Conservation (phyloP, 2,329 filamentous ascomycete species). For the Kalmusia sp. region DNA sequence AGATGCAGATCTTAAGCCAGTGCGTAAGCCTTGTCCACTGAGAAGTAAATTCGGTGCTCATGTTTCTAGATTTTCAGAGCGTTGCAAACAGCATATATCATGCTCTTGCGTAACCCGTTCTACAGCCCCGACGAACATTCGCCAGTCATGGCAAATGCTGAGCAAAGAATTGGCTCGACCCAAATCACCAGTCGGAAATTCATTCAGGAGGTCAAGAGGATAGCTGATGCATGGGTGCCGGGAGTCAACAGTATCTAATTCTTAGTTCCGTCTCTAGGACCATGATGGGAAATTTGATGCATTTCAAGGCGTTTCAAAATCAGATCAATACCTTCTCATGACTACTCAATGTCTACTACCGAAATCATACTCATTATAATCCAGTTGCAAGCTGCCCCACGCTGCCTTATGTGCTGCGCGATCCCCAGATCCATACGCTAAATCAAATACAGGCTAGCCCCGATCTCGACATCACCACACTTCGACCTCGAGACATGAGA, state of each 20-base stretch:
- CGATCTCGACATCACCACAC: slow-evolving; percentile 23
- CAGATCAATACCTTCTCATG: slow-evolving; percentile 1
- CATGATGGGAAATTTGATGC: slow-evolving; percentile 29
- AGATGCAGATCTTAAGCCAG: slow-evolving; percentile 87
- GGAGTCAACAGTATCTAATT: slow-evolving; percentile 68
- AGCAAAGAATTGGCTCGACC: slow-evolving; percentile 55
- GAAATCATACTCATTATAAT: too few relatives aligned
- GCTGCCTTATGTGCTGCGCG: neutral
- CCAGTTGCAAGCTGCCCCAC: too few relatives aligned
- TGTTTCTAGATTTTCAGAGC: slow-evolving; percentile 76
- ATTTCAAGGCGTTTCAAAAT: slow-evolving; percentile 35
- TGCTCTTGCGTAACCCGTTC: slow-evolving; percentile 91
- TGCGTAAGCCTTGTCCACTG: slow-evolving; percentile 47
- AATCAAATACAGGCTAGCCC: slow-evolving; percentile 31
- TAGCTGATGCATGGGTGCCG: slow-evolving; percentile 85
- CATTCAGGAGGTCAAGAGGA: slow-evolving; percentile 79
- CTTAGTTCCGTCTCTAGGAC: slow-evolving; percentile 7
- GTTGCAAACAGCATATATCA: slow-evolving; percentile 90
- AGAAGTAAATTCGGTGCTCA: slow-evolving; percentile 11
- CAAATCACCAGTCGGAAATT: slow-evolving; percentile 86
- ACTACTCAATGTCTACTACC: too few relatives aligned
- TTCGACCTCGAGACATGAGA: slow-evolving; percentile 22
- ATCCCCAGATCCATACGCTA: slow-evolving; percentile 18
- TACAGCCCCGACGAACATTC: slow-evolving; percentile 87
- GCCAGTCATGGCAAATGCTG: slow-evolving; percentile 60